phyloP scores from a whole-genome alignment of 73 alveolate species.

The Paramecium sexaurelia region DNA sequence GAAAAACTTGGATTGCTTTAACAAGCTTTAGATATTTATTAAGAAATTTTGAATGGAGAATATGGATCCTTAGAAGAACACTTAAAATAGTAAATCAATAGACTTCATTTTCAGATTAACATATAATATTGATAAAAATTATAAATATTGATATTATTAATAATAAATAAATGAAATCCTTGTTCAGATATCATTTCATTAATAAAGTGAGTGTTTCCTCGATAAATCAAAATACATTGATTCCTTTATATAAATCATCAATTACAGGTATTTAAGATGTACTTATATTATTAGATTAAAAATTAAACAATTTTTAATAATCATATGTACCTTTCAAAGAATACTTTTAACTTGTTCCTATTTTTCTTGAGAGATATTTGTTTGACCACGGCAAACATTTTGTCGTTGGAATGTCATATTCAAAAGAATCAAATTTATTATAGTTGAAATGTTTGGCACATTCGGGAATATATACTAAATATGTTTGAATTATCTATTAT shows the following conservation, averaged over 20 bases:
- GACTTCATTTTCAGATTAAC: not conserved
- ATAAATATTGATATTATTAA: not conserved
- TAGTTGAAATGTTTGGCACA: not conserved
- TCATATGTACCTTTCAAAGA: conserved; percentile 17
- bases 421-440: conserved; percentile 31
- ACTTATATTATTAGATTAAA: not conserved
- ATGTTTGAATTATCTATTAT: not conserved
- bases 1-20: conserved; percentile 25
- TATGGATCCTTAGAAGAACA: not conserved
- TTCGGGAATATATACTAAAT: conserved; percentile 40
- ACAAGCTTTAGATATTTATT: not conserved
- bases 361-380: conserved; percentile 15
- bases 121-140: conserved; percentile 12
- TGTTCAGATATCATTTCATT: conserved; percentile 47
- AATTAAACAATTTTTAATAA: not conserved
- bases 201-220: not conserved
- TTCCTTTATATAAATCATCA: conserved; percentile 38
- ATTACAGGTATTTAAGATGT: not conserved
- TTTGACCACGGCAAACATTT: conserved; percentile 17
- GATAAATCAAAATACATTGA: not conserved
- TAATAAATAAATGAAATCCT: conserved; percentile 6
- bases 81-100: not conserved
- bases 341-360: conserved; percentile 14
- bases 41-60: not conserved
- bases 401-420: conserved; percentile 27